These are phyloP conservation scores for Ilyonectria mors-panacis DNA, from an alignment of 2,329 filamentous ascomycete genomes.

Conservation along the genomic window DNA sequence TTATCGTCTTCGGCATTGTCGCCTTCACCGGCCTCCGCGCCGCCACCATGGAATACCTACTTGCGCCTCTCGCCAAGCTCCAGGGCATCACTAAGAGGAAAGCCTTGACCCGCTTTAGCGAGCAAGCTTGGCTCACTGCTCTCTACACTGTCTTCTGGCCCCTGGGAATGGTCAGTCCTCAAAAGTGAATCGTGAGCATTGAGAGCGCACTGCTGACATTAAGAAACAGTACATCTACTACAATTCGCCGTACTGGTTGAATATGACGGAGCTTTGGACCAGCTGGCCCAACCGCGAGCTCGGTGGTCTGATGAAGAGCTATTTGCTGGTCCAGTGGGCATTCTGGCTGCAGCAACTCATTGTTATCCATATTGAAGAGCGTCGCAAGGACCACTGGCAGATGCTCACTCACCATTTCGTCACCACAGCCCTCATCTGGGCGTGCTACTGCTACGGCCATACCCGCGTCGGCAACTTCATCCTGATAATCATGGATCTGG, in stretches of 20 bases:
- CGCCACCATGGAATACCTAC: slow-evolving; percentile 86
- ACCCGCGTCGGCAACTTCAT: slow-evolving; percentile 92
- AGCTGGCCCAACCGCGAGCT: slow-evolving; percentile 87
- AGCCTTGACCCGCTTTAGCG: slow-evolving; percentile 85
- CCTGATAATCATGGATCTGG: slow-evolving; percentile 92
- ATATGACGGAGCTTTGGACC: slow-evolving; percentile 84
- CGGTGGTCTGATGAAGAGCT: slow-evolving; percentile 83
- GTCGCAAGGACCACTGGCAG: slow-evolving; percentile 94
- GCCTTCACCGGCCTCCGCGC: slow-evolving; percentile 91
- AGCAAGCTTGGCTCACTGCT: slow-evolving; percentile 92
- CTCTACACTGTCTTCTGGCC: slow-evolving; percentile 89
- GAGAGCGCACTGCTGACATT: slow-evolving; percentile 1
- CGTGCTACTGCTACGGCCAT: slow-evolving; percentile 89
- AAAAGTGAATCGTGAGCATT: neutral
- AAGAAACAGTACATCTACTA: slow-evolving; percentile 81
- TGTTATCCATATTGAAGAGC: slow-evolving; percentile 94
- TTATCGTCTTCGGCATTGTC: slow-evolving; percentile 85
- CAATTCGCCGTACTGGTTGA: slow-evolving; percentile 83
- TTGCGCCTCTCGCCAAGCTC: slow-evolving; percentile 81
- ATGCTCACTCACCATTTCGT: slow-evolving; percentile 97
- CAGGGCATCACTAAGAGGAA: slow-evolving; percentile 84
- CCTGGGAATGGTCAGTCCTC: slow-evolving; percentile 80
- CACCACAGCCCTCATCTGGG: slow-evolving; percentile 84
- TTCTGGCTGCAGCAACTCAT: slow-evolving; percentile 97
- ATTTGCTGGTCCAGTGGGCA: slow-evolving; percentile 89